A percentile compares a stretch with the other conserved stretches of the same genome.
Evolutionary conservation across 1,284 basidiomycete genomes (phyloP).

Genomic region (Blastosporella zonata): DNA sequence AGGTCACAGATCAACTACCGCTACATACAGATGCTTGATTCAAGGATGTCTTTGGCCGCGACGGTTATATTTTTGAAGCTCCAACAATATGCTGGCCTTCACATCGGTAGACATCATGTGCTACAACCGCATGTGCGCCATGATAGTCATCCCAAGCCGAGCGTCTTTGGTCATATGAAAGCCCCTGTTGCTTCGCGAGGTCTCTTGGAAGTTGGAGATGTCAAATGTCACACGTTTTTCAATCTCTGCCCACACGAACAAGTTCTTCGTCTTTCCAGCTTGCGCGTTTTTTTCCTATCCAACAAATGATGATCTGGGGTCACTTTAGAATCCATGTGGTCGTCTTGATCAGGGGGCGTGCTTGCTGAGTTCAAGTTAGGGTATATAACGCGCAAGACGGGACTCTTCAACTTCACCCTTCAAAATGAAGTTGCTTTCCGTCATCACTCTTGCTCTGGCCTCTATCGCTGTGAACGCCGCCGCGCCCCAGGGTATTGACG

Average conservation of each 20-base stretch:
- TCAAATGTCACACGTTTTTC: not conserved
- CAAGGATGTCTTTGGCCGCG: too few species aligned
- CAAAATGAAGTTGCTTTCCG: slow-evolving; percentile 21
- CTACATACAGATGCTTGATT: too few species aligned
- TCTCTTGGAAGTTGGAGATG: not conserved
- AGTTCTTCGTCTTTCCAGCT: not conserved
- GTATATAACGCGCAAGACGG: slow-evolving; percentile 7
- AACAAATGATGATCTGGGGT: not conserved
- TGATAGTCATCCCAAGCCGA: slow-evolving; percentile 5
- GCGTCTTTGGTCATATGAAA: slow-evolving; percentile 1
- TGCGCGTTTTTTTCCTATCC: not conserved
- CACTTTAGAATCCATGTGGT: slow-evolving; percentile 4
- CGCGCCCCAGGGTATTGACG: slow-evolving; percentile 48
- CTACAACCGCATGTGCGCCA: not conserved
- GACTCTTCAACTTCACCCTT: not conserved
- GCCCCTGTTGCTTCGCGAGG: not conserved
- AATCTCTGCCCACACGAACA: not conserved
- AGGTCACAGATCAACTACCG: too few species aligned
- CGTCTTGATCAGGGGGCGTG: not conserved
- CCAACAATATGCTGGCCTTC: too few species aligned
- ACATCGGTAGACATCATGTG: too few species aligned
- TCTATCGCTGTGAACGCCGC: slow-evolving; percentile 28
- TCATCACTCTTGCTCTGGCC: slow-evolving; percentile 16
- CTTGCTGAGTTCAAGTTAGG: not conserved
- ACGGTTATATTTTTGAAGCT: too few species aligned